Evolutionary conservation across 371 early-diverging fungal genomes (phyloP).

Genomic region (Blastocladiella emersonii): DNA sequence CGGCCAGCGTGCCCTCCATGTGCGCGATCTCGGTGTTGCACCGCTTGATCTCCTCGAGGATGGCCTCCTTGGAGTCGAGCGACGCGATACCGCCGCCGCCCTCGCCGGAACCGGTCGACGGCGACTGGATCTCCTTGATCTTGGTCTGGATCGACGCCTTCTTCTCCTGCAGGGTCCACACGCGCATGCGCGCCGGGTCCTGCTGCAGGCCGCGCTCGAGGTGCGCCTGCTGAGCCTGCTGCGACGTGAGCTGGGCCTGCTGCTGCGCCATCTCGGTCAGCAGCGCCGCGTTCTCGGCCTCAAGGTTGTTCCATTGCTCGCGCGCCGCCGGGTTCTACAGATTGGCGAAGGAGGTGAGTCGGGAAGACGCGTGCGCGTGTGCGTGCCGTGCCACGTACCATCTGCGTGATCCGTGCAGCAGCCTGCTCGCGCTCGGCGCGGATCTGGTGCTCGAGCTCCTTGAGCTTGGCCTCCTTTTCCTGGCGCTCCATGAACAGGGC

Average conservation of each 20-base stretch:
- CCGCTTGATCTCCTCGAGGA: conserved; percentile 32
- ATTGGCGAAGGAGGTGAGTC: too few relatives aligned
- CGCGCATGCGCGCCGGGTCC: conserved; percentile 8
- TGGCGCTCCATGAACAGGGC: conserved; percentile 31
- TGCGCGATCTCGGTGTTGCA: conserved; percentile 33
- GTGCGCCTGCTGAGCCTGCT: neutral
- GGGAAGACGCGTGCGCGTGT: too few relatives aligned
- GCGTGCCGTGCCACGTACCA: conserved; percentile 15
- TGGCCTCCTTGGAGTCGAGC: conserved; percentile 25
- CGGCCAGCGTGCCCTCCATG: conserved; percentile 33
- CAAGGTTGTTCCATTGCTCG: conserved; percentile 15
- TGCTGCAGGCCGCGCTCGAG: neutral
- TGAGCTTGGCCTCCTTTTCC: conserved; percentile 20
- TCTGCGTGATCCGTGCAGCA: conserved; percentile 22
- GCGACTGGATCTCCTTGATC: conserved; percentile 13
- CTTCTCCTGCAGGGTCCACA: conserved; percentile 17
- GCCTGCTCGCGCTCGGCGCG: conserved; percentile 21
- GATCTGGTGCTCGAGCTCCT: conserved; percentile 23
- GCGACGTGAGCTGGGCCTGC: conserved; percentile 22
- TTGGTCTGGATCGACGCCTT: conserved; percentile 17
- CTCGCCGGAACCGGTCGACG: neutral
- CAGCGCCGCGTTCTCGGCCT: conserved; percentile 18
- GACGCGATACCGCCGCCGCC: conserved; percentile 17
- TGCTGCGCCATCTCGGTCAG: conserved; percentile 13
- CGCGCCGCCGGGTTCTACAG: conserved; percentile 19